Conservation (phyloP, 2,329 filamentous ascomycete species). For the Neopestalotiopsis clavispora region DNA sequence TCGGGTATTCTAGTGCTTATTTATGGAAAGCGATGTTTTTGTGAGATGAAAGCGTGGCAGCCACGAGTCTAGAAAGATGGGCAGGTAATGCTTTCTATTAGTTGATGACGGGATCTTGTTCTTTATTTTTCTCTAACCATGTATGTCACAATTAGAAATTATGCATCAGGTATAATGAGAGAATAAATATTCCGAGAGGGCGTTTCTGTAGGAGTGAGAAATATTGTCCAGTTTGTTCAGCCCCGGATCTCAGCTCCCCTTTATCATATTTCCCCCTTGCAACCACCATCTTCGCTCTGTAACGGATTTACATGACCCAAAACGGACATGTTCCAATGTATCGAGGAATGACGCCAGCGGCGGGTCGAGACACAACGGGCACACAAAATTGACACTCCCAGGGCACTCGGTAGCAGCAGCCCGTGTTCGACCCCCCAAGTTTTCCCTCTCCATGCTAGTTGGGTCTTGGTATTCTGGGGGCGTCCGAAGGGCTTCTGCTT, state of each 20-base stretch:
- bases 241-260: no score
- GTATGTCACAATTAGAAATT: no score
- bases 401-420: neutral
- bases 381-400: neutral
- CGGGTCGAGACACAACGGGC: neutral
- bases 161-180: no score
- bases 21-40: neutral
- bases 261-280: no score
- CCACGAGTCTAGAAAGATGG: neutral
- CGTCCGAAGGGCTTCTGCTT: neutral
- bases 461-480: neutral
- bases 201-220: no score
- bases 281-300: no score
- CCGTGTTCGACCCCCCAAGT: neutral
- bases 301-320: neutral
- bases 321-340: neutral
- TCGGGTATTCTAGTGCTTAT: neutral
- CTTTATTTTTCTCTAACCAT: neutral
- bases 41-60: neutral
- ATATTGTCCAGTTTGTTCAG: no score
- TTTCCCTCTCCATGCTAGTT: neutral
- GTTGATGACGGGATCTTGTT: neutral
- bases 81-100: neutral
- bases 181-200: no score
- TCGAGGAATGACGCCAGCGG: neutral